Evolutionary conservation across 176 grass and related monocot species (phyloP).

Genomic region (Carex parvula): DNA sequence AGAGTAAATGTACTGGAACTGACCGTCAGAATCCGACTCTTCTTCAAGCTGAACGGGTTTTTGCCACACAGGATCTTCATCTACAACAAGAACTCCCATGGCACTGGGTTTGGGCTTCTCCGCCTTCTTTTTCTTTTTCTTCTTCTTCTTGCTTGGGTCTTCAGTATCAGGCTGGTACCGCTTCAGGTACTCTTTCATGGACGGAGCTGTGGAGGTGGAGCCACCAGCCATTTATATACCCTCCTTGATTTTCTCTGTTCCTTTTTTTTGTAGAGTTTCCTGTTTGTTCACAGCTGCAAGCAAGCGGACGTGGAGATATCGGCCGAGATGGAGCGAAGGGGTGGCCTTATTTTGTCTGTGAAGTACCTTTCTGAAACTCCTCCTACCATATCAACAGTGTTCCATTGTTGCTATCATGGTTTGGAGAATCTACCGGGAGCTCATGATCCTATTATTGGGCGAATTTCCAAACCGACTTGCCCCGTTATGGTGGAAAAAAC

Average conservation of each 20-base stretch:
- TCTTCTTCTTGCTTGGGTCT: constrained; percentile 39
- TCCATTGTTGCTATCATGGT: no score
- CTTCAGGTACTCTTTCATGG: constrained; percentile 95
- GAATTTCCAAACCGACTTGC: no score
- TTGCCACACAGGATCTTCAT: constrained; percentile 96
- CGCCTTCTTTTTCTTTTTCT: constrained; percentile 68
- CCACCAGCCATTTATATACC: constrained; percentile 23
- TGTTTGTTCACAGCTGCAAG: background rate
- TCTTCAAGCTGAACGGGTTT: constrained; percentile 79
- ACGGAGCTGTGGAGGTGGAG: constrained; percentile 28
- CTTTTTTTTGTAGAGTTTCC: background rate
- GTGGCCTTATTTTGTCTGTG: no score
- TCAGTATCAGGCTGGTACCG: constrained; percentile 50
- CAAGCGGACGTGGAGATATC: no score
- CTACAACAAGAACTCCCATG: constrained; percentile 61
- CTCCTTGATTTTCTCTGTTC: background rate
- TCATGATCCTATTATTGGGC: no score
- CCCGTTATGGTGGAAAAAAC: no score
- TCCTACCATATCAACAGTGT: no score
- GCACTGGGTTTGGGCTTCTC: constrained; percentile 53
- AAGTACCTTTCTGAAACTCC: no score
- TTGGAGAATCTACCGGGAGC: no score
- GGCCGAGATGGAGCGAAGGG: no score
- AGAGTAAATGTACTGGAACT: background rate
- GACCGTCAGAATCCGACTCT: constrained; percentile 26